Base-by-base conservation (phyloP, 2,329 filamentous ascomycete genomes). In the Akanthomyces uredinophilus region DNA sequence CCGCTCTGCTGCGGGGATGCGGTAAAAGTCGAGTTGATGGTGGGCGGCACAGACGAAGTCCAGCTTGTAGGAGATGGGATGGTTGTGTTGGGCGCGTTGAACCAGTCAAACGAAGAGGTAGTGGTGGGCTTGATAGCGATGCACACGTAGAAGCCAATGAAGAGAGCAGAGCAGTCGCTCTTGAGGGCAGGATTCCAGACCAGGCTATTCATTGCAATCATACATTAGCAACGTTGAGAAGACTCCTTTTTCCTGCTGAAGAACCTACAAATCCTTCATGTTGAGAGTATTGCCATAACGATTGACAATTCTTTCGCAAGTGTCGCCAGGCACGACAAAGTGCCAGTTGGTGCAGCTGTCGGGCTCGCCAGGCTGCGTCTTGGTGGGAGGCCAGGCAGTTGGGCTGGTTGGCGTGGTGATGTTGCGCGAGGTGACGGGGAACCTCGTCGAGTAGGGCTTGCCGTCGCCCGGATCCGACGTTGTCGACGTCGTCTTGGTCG, bases 281-380 rank as follows among this genome's bases (percentile, higher is more conserved):
- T 20, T 47, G 18, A 62, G 51, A 16, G 41, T 35, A 22, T 37
- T 46, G 13, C 51, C 60, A 35, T 53, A 41, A 20, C 18, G 20
- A 35, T 60, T 63, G 37, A 61, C 53, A 54, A 60, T 59, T 43
- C 20, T 44, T 8, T 64, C 24, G 54, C 64, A 65, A 5, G 55
- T 58, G 10, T 65, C 39, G 7, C 62, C 62, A 53, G 24, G 20
- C 22, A 27, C 22, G 29, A 61, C 63, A 39, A 37, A 58, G 46
- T 65, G 63, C 63, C 64, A 65, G 47, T 61, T 60, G 49, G 32
- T 61, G 56, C 66, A 67, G 50, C 62, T 60, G n/a, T 27, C 47
- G 11, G 65, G 63, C 64, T 68, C 63, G 14, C 68, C 67, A 7
- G 57, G 56, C 60, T 63, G 65, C 16, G 65, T 69, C 47, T 63